phyloP scores from a whole-genome alignment of 202 grass and related monocot genomes.

The Bolboschoenoplectus hybrid region DNA sequence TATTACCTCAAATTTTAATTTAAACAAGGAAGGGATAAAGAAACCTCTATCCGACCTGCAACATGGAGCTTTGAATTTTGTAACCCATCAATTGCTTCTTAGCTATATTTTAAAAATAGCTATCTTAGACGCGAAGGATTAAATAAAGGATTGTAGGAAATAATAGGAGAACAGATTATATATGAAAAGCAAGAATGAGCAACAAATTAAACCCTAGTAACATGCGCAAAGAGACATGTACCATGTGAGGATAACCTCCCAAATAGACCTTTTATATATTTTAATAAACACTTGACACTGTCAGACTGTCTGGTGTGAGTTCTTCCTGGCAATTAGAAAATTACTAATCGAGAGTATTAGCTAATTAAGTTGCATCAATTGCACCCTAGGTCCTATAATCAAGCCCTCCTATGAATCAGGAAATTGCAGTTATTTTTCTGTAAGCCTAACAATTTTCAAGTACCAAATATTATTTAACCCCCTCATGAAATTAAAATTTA shows the following conservation, averaged over 20 bases:
- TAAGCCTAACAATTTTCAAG: background rate
- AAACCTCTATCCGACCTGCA: conserved; percentile 9
- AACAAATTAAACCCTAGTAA: background rate
- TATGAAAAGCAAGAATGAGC: conserved; percentile 15
- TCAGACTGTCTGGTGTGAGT: background rate
- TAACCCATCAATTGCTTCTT: background rate
- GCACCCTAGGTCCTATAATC: background rate
- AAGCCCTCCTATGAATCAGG: background rate
- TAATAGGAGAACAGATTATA: background rate
- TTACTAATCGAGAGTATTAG: background rate
- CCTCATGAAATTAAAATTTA: background rate
- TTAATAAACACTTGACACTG: background rate
- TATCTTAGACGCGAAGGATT: background rate
- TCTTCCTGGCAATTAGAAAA: background rate
- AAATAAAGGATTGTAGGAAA: background rate
- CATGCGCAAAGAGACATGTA: conserved; percentile 15
- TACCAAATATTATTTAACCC: background rate
- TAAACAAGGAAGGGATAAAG: conserved; percentile 7
- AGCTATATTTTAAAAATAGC: background rate
- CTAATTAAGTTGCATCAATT: background rate
- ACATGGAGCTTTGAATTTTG: conserved; percentile 17
- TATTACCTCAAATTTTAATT: background rate
- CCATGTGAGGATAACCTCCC: conserved; percentile 11
- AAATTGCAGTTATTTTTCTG: background rate
- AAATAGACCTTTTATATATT: conserved; percentile 5